Evolutionary conservation across 768 basidiomycete species (phyloP).

Genomic region (Hortiboletus flavorubellus): DNA sequence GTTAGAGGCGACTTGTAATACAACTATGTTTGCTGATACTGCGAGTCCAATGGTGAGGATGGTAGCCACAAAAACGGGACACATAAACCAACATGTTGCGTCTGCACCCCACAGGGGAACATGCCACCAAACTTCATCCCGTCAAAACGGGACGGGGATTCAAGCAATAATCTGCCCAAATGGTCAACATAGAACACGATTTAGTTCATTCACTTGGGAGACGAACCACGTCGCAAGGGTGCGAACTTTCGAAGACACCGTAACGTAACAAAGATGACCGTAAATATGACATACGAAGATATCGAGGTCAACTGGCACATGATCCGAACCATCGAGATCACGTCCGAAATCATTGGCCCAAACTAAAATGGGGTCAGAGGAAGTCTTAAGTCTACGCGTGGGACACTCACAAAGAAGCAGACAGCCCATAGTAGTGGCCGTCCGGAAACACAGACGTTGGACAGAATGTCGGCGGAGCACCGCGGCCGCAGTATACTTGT

Average conservation of each 20-base stretch:
- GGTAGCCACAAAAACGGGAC: not conserved
- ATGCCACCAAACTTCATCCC: not conserved
- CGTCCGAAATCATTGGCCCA: constrained; percentile 20
- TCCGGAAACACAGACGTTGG: not conserved
- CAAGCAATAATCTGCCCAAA: constrained; percentile 6
- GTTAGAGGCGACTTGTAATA: not conserved
- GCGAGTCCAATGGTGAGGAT: not conserved
- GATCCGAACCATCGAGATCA: constrained; percentile 15
- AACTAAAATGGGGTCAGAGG: constrained; percentile 14
- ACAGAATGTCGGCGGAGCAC: not conserved
- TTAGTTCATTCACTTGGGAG: not conserved
- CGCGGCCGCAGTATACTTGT: not conserved
- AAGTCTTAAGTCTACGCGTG: not conserved
- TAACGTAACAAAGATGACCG: constrained; percentile 2
- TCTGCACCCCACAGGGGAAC: not conserved
- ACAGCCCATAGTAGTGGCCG: constrained; percentile 14
- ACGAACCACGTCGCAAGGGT: constrained; percentile 12
- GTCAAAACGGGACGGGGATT: not conserved
- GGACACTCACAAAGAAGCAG: constrained; percentile 20
- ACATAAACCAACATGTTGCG: not conserved
- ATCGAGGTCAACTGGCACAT: constrained; percentile 13
- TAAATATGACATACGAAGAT: constrained; percentile 12
- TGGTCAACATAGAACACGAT: not conserved
- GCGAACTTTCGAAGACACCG: not conserved
- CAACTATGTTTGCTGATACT: constrained; percentile 7